A percentile compares a stretch with the other conserved stretches of the same genome.
Evolutionary conservation across 1,139 yeast genomes (phyloP).

Genomic region (Lizanozyma gosingica): DNA sequence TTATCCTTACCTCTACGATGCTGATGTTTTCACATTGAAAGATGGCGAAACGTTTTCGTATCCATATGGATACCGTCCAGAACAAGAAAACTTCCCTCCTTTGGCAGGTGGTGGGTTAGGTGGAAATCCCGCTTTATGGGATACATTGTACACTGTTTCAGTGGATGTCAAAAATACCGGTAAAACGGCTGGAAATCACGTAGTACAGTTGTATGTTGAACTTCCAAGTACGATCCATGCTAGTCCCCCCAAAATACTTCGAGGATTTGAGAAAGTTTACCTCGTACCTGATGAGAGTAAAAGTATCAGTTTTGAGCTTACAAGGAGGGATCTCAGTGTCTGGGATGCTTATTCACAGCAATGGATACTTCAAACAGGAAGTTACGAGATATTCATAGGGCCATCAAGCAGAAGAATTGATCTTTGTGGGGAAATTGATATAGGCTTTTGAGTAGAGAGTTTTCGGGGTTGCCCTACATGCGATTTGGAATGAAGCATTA

Average conservation of each 20-base stretch:
- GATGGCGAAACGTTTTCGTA: conserved; percentile 36
- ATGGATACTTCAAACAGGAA: conserved; percentile 55
- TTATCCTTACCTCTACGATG: conserved; percentile 43
- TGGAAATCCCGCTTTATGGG: conserved; percentile 39
- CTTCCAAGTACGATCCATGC: conserved; percentile 35
- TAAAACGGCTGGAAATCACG: conserved; percentile 40
- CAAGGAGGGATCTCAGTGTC: conserved; percentile 47
- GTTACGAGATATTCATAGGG: conserved; percentile 44
- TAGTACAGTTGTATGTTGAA: conserved; percentile 49
- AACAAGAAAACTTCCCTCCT: conserved; percentile 28
- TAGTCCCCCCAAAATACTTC: conserved; percentile 43
- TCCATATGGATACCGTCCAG: conserved; percentile 44
- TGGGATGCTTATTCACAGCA: conserved; percentile 54
- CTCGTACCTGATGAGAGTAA: conserved; percentile 35
- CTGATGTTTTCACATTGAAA: conserved; percentile 31
- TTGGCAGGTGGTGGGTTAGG: conserved; percentile 55
- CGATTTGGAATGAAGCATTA: no score
- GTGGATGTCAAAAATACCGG: conserved; percentile 47
- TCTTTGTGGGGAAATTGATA: conserved; percentile 38
- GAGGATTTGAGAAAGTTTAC: conserved; percentile 53
- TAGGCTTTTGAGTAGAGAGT: conserved; percentile 19
- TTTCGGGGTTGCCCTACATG: no score
- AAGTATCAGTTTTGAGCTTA: conserved; percentile 34
- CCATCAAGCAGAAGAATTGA: conserved; percentile 46
- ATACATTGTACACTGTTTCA: conserved; percentile 36